phyloP scores from a whole-genome alignment of 306 rosid genomes.

The Quercus robur region DNA sequence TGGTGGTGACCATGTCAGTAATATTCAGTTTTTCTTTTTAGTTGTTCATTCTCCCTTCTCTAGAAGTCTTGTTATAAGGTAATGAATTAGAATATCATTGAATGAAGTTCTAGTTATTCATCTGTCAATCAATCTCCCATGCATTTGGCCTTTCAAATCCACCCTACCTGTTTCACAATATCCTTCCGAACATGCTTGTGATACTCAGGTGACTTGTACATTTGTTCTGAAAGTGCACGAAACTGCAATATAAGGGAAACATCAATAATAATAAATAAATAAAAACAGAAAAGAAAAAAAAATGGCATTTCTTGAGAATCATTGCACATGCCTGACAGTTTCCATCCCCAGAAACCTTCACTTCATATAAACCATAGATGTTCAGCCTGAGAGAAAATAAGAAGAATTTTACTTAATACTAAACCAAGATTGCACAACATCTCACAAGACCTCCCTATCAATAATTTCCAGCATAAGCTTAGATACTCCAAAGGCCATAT shows the following conservation, averaged over 20 bases:
- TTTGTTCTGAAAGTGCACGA: slow-evolving; percentile 86
- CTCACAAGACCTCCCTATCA: not conserved
- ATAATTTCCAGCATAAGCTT: not conserved
- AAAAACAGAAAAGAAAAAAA: not conserved
- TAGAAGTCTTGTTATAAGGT: not conserved
- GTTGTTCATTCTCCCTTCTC: not conserved
- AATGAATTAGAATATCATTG: not conserved
- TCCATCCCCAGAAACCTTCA: slow-evolving; percentile 90
- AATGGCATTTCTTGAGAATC: slow-evolving; percentile 3
- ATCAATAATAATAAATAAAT: not conserved
- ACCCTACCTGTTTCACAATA: slow-evolving; percentile 63
- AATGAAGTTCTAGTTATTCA: not conserved
- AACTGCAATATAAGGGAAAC: slow-evolving; percentile 47
- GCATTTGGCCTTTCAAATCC: slow-evolving; percentile 3
- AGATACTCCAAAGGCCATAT: not conserved
- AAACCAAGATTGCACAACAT: not conserved
- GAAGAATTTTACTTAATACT: slow-evolving; percentile 8
- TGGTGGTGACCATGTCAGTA: not conserved
- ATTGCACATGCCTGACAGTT: slow-evolving; percentile 76
- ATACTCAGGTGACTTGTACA: slow-evolving; percentile 72
- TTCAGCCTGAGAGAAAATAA: slow-evolving; percentile 48
- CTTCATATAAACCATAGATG: slow-evolving; percentile 71
- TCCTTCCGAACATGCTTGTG: slow-evolving; percentile 83
- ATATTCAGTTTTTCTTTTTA: not conserved
- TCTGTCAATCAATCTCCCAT: not conserved